phyloP scores from a whole-genome alignment of 163 green algal genomes.

The Prototheca stagnorum region DNA sequence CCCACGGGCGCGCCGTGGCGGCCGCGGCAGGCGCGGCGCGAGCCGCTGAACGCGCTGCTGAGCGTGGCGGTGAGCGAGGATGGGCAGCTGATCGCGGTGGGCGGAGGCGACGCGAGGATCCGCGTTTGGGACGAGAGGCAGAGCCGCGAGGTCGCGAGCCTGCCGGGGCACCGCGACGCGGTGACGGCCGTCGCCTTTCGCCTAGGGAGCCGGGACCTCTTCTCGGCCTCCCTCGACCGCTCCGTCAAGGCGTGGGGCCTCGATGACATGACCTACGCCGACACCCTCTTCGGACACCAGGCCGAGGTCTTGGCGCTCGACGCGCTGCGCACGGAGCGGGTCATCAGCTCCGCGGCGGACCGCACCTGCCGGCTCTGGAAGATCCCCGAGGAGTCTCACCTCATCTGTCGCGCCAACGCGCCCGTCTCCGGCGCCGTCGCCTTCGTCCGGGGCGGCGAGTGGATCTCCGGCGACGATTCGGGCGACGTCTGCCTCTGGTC shows the following conservation, averaged over 20 bases:
- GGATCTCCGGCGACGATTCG: conserved; percentile 62
- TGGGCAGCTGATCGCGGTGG: conserved; percentile 61
- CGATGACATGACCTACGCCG: conserved; percentile 81
- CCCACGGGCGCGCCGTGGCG: conserved; percentile 30
- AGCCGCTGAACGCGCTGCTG: conserved; percentile 23
- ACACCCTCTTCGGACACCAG: conserved; percentile 87
- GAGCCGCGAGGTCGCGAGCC: conserved; percentile 4
- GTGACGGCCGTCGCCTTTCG: conserved; percentile 70
- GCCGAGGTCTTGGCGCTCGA: conserved; percentile 56
- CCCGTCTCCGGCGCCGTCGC: conserved; percentile 37
- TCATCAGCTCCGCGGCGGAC: conserved; percentile 59
- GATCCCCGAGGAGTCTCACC: conserved; percentile 86
- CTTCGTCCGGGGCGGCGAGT: conserved; percentile 51
- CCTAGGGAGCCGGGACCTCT: conserved; percentile 66
- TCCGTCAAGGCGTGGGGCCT: conserved; percentile 79
- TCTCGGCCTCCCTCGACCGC: conserved; percentile 53
- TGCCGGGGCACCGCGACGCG: conserved; percentile 39
- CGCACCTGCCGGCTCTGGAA: conserved; percentile 87
- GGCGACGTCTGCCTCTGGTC: conserved; percentile 57
- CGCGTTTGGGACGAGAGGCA: conserved; percentile 57
- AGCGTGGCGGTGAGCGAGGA: conserved; percentile 48
- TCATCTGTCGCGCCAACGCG: conserved; percentile 53
- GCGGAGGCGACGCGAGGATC: conserved; percentile 59
- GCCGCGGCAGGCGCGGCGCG: conserved; percentile 8
- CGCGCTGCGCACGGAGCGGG: conserved; percentile 51